A percentile compares a stretch with the other conserved stretches of the same genome.
Conservation (phyloP, 495 filamentous ascomycete species). For the Podospora sp. region DNA sequence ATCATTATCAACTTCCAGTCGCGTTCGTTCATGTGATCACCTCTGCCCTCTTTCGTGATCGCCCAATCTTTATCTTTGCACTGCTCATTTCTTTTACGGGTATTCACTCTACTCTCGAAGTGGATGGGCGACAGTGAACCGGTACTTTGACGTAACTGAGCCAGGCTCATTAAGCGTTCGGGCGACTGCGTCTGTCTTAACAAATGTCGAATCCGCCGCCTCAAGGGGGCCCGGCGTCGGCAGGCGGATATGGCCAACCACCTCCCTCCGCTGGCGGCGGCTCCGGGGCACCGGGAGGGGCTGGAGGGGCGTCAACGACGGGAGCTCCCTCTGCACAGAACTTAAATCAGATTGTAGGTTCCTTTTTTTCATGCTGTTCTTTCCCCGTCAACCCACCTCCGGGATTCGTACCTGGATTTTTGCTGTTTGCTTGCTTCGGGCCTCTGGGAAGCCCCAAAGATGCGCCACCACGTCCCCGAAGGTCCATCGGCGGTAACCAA, state of each 20-base stretch:
- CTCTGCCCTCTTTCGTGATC: not conserved
- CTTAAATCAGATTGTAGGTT: conserved; percentile 84
- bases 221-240: not conserved
- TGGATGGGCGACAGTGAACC: not conserved
- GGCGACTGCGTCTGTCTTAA: not conserved
- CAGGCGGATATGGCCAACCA: conserved; percentile 27
- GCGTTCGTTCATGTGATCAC: not conserved
- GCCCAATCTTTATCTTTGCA: not conserved
- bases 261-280: conserved; percentile 35
- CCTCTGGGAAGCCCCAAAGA: not conserved
- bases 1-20: not conserved
- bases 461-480: not conserved
- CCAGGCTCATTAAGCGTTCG: not conserved
- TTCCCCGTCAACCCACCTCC: not conserved
- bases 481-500: too few species aligned
- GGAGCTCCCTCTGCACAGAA: conserved; percentile 73
- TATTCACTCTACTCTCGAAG: not conserved
- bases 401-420: not conserved
- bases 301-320: conserved; percentile 35
- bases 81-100: not conserved
- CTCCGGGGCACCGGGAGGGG: conserved; percentile 22
- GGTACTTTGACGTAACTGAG: not conserved
- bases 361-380: conserved; percentile 16
- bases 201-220: conserved; percentile 21
- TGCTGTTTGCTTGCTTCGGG: not conserved